Conservation (phyloP, 1,284 basidiomycete genomes). For the Wallemia mellicola region DNA sequence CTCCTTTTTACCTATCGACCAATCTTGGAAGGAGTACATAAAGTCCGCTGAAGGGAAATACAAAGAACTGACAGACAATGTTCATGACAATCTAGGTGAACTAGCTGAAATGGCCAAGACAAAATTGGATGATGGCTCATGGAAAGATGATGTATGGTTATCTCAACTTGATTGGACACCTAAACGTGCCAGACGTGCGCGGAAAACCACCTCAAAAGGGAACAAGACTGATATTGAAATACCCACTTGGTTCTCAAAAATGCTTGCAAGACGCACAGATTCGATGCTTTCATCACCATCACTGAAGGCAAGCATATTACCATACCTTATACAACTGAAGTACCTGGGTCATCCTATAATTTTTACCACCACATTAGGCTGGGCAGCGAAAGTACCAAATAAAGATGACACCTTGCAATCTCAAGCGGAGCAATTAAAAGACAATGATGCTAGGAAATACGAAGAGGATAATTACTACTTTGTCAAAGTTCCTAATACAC, state of each 20-base stretch:
- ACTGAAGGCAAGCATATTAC: background rate
- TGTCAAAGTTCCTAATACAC: constrained; percentile 7
- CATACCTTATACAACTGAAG: background rate
- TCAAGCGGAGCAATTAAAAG: background rate
- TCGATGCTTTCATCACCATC: background rate
- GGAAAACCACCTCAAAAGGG: background rate
- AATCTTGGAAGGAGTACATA: constrained; percentile 61
- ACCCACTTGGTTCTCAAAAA: background rate
- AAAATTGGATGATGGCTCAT: constrained; percentile 16
- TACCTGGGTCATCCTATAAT: background rate
- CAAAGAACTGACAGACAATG: constrained; percentile 37
- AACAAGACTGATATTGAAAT: background rate
- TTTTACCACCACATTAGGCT: background rate
- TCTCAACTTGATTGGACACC: constrained; percentile 85
- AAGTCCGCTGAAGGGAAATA: constrained; percentile 48
- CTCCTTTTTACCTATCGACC: constrained; percentile 65
- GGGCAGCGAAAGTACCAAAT: background rate
- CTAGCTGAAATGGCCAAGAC: constrained; percentile 22
- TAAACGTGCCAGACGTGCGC: constrained; percentile 20
- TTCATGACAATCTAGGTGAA: constrained; percentile 40
- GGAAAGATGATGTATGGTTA: constrained; percentile 58
- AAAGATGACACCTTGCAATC: background rate
- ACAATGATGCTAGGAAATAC: background rate
- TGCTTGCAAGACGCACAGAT: background rate
- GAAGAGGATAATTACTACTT: constrained; percentile 7